These are phyloP conservation scores for Viola odorata DNA, from an alignment of 345 rosid species.

Conservation along the genomic window DNA sequence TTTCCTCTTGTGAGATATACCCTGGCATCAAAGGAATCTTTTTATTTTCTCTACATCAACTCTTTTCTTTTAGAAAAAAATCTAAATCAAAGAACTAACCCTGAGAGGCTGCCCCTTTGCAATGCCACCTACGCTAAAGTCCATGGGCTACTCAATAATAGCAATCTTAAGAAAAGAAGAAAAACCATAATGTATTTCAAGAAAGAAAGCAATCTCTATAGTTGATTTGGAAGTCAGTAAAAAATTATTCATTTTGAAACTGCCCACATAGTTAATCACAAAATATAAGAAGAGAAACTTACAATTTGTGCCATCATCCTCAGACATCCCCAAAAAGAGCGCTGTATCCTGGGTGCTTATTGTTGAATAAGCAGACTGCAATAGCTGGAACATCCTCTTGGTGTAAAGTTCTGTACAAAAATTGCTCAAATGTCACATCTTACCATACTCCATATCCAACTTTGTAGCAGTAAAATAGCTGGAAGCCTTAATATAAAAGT, in stretches of 20 bases:
- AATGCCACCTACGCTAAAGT: too few relatives aligned
- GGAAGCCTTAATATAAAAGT: neutral
- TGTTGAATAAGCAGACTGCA: conserved; percentile 81
- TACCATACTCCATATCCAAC: neutral
- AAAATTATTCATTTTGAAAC: neutral
- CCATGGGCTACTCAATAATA: too few relatives aligned
- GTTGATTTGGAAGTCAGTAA: too few relatives aligned
- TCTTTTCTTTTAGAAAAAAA: too few relatives aligned
- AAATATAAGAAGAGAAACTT: conserved; percentile 29
- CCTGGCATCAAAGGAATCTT: too few relatives aligned
- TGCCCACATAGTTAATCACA: neutral
- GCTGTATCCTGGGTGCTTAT: conserved; percentile 65
- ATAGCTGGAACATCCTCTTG: conserved; percentile 66
- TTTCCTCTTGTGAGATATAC: too few relatives aligned
- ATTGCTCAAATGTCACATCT: neutral
- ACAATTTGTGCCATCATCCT: conserved; percentile 71
- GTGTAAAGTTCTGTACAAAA: conserved; percentile 58
- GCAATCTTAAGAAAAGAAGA: too few relatives aligned
- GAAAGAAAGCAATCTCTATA: too few relatives aligned
- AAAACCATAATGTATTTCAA: too few relatives aligned
- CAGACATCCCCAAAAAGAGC: conserved; percentile 80
- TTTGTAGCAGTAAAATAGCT: neutral
- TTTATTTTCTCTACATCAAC: too few relatives aligned
- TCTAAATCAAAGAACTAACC: too few relatives aligned
- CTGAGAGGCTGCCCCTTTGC: too few relatives aligned